Percentiles rank a stretch among this genome's conserved stretches.
Evolutionary conservation across 768 basidiomycete species (phyloP).

Genomic region (Multifurca ochricompacta): DNA sequence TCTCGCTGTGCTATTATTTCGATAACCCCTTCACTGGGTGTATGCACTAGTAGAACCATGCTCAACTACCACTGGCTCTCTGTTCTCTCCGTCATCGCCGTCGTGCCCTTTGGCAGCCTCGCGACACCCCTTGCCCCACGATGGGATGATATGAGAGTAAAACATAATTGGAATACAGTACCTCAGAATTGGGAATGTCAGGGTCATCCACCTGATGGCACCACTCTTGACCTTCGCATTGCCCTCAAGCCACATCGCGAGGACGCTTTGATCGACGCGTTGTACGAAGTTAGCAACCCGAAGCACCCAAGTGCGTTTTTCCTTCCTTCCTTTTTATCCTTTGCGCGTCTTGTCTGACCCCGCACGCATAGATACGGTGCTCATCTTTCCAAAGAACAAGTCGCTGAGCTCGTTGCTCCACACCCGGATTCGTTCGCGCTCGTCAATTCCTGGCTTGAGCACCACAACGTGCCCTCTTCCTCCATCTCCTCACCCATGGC

Average conservation of each 20-base stretch:
- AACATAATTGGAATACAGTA: conserved; percentile 9
- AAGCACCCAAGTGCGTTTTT: conserved; percentile 4
- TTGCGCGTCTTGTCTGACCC: not conserved
- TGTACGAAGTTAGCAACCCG: conserved; percentile 19
- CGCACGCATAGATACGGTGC: conserved; percentile 42
- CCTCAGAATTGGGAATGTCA: conserved; percentile 9
- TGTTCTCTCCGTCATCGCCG: conserved; percentile 2
- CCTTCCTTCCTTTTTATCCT: too few species aligned
- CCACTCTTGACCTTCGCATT: conserved; percentile 16
- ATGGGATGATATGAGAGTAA: conserved; percentile 17
- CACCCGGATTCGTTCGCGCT: conserved; percentile 42
- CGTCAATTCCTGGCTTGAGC: conserved; percentile 48
- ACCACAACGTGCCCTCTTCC: conserved; percentile 38
- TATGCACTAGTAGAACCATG: too few species aligned
- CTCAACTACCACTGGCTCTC: not conserved
- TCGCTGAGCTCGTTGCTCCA: conserved; percentile 47
- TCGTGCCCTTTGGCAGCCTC: not conserved
- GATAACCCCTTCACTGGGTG: too few species aligned
- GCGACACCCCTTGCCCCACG: not conserved
- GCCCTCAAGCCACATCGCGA: conserved; percentile 17
- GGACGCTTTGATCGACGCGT: conserved; percentile 8
- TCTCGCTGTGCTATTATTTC: too few species aligned
- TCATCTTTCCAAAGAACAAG: conserved; percentile 52
- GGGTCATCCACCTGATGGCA: conserved; percentile 2
- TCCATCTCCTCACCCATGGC: conserved; percentile 34